Base-by-base conservation (phyloP, 169 alveolate genomes). In the Theileria sp. region DNA sequence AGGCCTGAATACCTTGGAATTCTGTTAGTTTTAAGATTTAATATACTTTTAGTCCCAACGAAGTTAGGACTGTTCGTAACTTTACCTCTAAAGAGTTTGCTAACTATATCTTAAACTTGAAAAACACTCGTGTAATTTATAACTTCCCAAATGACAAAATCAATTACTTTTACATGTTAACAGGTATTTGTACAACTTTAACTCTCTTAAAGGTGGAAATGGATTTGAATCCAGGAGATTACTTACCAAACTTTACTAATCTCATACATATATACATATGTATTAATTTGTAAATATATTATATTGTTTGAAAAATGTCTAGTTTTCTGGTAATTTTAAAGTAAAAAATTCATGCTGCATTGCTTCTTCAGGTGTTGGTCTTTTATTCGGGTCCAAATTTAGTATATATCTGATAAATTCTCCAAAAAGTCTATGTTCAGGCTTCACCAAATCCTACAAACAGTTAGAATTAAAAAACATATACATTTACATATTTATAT, bases 341-440 rank as follows among this genome's bases (percentile, higher is more conserved):
- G 79, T 83, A 58, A 94, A 86, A 74, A 94, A 94, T 75, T 92
- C 92, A 77, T 94, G 97, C 68, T 84, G 80, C 81, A 94, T 77
- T 44, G 96, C 95, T 79, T 93, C 95, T 66, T 86, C 89, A 9
- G 97, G 97, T 6, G 96, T 81, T 2, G 97, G 94, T 21, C 97
- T 88, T 80, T 54, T 79, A 60, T 73, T 66, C 60, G 97, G 95
- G 73, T 94, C 97, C 19, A 92, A 86, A 71, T 90, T 91, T 86
- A 94, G 74, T 49, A 94, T 67, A 75, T 78, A 91, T 54, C 93
- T 86, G 51, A 94, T 89, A 64, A 94, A 94, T 19, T 93, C 96
- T 61, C 96, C 95, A 66, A 94, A 87, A 6, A 85, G 64, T 0
- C 92, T 92, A 80, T 94, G 96, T 23, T 87, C 92, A 30, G 91